Evolutionary conservation across 139 green algal genomes (phyloP).

Genomic region (Auxenochlorella pyrenoidosa): DNA sequence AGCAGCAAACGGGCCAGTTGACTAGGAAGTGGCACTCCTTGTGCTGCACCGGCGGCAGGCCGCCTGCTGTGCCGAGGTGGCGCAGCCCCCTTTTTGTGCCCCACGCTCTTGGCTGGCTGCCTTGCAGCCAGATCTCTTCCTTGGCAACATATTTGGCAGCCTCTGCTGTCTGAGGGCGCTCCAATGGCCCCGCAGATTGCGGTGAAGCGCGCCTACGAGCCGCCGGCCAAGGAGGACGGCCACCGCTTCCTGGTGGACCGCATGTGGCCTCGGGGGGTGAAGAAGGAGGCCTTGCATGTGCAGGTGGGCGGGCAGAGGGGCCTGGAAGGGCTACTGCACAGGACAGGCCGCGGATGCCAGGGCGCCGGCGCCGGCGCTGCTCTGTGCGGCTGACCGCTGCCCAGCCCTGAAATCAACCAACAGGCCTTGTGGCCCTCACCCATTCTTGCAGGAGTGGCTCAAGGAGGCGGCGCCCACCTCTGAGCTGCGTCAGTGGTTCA

Average conservation of each 20-base stretch:
- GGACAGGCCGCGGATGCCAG: too few relatives aligned
- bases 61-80: too few relatives aligned
- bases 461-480: slow-evolving; percentile 13
- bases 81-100: too few relatives aligned
- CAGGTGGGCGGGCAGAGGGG: background rate
- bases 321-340: background rate
- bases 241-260: background rate
- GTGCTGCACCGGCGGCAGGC: too few relatives aligned
- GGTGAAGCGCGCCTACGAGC: slow-evolving; percentile 14
- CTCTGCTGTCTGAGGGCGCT: too few relatives aligned
- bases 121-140: too few relatives aligned
- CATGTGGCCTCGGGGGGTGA: slow-evolving; percentile 5
- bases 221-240: background rate
- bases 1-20: too few relatives aligned
- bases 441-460: slow-evolving; percentile 7
- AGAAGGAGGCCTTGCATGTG: background rate
- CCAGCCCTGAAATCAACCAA: background rate
- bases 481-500: slow-evolving; percentile 6
- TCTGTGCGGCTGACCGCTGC: background rate
- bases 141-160: too few relatives aligned
- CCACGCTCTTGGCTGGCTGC: too few relatives aligned
- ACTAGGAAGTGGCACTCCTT: too few relatives aligned
- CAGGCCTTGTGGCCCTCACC: too few relatives aligned
- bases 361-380: background rate
- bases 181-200: background rate